phyloP scores from a whole-genome alignment of 495 filamentous ascomycete genomes.

The Podospora sp. region DNA sequence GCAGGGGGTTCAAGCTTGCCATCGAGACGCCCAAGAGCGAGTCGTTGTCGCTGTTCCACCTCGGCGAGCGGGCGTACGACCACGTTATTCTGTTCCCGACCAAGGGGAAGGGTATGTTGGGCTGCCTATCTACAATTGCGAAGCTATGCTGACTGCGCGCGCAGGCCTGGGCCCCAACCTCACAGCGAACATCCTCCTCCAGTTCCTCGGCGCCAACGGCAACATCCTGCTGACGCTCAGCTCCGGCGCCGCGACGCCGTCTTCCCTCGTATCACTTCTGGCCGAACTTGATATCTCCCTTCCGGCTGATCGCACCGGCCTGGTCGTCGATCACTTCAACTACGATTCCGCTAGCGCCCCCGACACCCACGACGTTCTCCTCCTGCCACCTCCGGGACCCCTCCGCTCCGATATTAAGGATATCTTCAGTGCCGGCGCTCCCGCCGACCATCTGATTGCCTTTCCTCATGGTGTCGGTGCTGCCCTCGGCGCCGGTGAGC shows the following conservation, averaged over 20 bases:
- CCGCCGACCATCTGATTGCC: conserved; percentile 60
- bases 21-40: conserved; percentile 88
- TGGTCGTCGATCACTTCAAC: conserved; percentile 94
- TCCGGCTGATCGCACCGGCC: conserved; percentile 75
- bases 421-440: conserved; percentile 70
- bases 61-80: conserved; percentile 87
- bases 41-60: conserved; percentile 76
- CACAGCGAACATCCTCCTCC: conserved; percentile 81
- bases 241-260: conserved; percentile 69
- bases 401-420: conserved; percentile 71
- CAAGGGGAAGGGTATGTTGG: conserved; percentile 77
- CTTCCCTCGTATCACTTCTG: conserved; percentile 79
- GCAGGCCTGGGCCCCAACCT: conserved; percentile 83
- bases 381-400: conserved; percentile 65
- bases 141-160: conserved; percentile 31
- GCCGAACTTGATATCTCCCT: conserved; percentile 90
- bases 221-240: conserved; percentile 92
- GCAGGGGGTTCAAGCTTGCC: conserved; percentile 74
- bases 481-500: conserved; percentile 71
- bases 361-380: conserved; percentile 86
- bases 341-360: conserved; percentile 75
- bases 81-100: conserved; percentile 85
- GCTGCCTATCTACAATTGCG: not conserved
- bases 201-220: conserved; percentile 88
- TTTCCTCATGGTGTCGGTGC: conserved; percentile 81